Conservation (phyloP, 345 rosid species). For the Eutrema japonicum region DNA sequence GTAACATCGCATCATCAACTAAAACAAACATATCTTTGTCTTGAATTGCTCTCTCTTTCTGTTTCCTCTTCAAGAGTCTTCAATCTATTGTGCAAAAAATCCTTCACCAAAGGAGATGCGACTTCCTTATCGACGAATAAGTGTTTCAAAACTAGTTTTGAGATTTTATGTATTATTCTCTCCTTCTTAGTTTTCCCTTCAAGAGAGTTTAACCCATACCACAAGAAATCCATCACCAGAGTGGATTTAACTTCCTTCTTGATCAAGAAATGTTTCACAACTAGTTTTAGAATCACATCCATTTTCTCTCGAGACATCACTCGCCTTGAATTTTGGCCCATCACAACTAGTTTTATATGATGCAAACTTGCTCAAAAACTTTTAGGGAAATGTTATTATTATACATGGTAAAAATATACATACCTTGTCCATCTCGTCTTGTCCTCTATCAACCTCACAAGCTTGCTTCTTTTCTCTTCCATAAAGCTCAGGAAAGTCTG, state of each 20-base stretch:
- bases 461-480: slow-evolving; percentile 78
- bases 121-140: slow-evolving; percentile 96
- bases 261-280: slow-evolving; percentile 77
- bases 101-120: slow-evolving; percentile 94
- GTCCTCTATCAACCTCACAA: slow-evolving; percentile 72
- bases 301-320: slow-evolving; percentile 80
- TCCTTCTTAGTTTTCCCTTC: not conserved
- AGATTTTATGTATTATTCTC: not conserved
- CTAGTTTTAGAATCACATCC: slow-evolving; percentile 77
- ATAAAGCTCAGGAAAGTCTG: slow-evolving; percentile 79
- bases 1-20: slow-evolving; percentile 72
- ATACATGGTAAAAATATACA: not conserved
- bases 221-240: slow-evolving; percentile 89
- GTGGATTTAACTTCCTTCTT: slow-evolving; percentile 84
- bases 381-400: not conserved
- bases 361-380: not conserved
- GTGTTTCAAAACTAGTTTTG: slow-evolving; percentile 51
- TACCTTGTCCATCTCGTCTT: slow-evolving; percentile 90
- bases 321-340: slow-evolving; percentile 67
- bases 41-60: slow-evolving; percentile 57
- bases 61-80: slow-evolving; percentile 89
- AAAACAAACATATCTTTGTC: slow-evolving; percentile 73
- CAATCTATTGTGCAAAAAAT: slow-evolving; percentile 89
- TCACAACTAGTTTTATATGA: slow-evolving; percentile 41
- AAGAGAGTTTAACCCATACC: slow-evolving; percentile 65